Conservation (phyloP, 192 early-diverging fungal genomes). For the Mortierella claussenii region DNA sequence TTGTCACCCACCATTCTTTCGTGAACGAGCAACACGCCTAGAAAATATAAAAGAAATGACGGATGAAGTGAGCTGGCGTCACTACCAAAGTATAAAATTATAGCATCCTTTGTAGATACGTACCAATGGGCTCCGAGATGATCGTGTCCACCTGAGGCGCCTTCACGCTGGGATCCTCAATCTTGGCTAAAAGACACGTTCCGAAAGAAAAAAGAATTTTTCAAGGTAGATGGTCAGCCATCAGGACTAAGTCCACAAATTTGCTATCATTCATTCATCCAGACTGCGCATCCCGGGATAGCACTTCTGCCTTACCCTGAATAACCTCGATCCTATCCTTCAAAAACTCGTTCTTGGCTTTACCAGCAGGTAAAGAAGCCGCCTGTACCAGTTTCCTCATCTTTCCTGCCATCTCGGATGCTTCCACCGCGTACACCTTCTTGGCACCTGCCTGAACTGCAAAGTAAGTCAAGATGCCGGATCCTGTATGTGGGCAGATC, state of each 20-base stretch:
- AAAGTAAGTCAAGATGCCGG: slow-evolving; percentile 96
- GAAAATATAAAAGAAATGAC: no score
- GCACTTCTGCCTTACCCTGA: slow-evolving; percentile 61
- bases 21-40: slow-evolving; percentile 92
- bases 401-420: slow-evolving; percentile 93
- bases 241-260: no score
- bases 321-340: slow-evolving; percentile 86
- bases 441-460: slow-evolving; percentile 93
- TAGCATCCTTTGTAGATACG: not conserved
- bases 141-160: slow-evolving; percentile 92
- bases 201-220: no score
- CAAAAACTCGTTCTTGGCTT: slow-evolving; percentile 76
- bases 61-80: not conserved
- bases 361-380: slow-evolving; percentile 63
- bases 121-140: slow-evolving; percentile 94
- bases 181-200: slow-evolving; percentile 69
- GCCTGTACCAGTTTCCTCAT: slow-evolving; percentile 83
- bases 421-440: slow-evolving; percentile 96
- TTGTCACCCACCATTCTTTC: slow-evolving; percentile 86
- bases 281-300: no score
- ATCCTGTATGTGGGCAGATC: slow-evolving; percentile 52
- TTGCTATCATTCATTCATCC: no score
- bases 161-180: slow-evolving; percentile 79
- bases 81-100: not conserved
- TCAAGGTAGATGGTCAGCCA: no score